phyloP scores from a whole-genome alignment of 768 basidiomycete genomes.

The button mushroom (Agaricus bisporus) region DNA sequence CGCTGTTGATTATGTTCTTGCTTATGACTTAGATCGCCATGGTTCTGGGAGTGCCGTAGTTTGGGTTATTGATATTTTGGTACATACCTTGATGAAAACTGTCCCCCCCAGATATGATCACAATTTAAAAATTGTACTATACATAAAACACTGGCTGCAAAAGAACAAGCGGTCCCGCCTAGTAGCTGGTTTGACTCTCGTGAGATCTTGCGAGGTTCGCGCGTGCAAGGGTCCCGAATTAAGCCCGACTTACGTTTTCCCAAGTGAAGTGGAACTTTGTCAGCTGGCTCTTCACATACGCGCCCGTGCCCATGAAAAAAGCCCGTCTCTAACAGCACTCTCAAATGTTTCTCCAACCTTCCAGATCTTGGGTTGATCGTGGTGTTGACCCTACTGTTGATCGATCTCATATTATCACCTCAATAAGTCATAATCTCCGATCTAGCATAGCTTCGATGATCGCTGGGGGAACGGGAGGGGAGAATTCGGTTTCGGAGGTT shows the following conservation, averaged over 20 bases:
- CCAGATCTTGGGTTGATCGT: slow-evolving; percentile 1
- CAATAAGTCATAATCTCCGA: slow-evolving; percentile 1
- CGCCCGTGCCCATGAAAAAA: no score
- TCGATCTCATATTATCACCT: not conserved
- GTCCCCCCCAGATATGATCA: slow-evolving; percentile 2
- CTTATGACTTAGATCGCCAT: slow-evolving; percentile 2
- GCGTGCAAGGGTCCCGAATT: no score
- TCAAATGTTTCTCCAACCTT: no score
- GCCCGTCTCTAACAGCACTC: no score
- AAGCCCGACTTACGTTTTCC: no score
- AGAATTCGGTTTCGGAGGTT: not conserved
- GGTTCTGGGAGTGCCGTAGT: slow-evolving; percentile 2
- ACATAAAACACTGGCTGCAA: not conserved
- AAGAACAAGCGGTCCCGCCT: not conserved
- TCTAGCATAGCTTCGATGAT: not conserved
- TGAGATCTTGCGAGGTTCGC: not conserved
- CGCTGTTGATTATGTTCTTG: not conserved
- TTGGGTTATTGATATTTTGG: not conserved
- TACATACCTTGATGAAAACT: not conserved
- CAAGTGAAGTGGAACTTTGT: no score
- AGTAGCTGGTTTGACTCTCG: not conserved
- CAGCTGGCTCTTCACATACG: not conserved
- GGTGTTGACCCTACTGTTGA: not conserved
- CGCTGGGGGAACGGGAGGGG: not conserved
- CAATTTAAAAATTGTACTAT: slow-evolving; percentile 8